Base-by-base conservation (phyloP, 2,329 filamentous ascomycete species). In the Fragosphaeria purpurea region DNA sequence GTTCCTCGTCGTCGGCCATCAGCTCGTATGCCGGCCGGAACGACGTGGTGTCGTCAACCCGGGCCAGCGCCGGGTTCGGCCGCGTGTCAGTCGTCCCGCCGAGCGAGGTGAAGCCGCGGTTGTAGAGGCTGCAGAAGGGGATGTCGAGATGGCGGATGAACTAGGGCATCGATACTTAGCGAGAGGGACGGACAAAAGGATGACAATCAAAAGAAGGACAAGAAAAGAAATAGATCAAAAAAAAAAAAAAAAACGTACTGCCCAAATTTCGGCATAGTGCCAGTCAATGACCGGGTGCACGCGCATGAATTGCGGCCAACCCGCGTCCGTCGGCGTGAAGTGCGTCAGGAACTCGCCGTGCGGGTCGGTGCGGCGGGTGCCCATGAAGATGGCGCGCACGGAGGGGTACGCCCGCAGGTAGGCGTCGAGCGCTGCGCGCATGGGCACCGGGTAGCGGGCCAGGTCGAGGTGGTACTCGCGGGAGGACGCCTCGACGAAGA, bases 201-300 rank as follows among this genome's bases (percentile, higher is more conserved):
- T 11, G 12, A 6, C 13, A 6, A 6, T 13, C 22, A 31, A 13
- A 32, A 9, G 13, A 32, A 9, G 13, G 10, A 3, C 5, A 39
- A 35, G 33, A 34, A 38, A 39, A 8, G 33, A 41, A 32, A 44
- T 34, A 40, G 35, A 6, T 33, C 40, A 31, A 39, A 10, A 13
- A 40, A 43, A 10, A 10, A 7, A 6, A 5, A 45, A 31, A 42
- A 31, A 34, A 41, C 87, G 73, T 62, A 94, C 89, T 13, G 83
- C 80, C 93, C 93, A 97, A 49, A 97, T 91, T 65, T 97, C 91
- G 9, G 81, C 79, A 66, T 96, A 95, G 65, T 93, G 88, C 93
- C 93, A 98, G 67, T 98, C 93, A 62, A 98, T 90, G 8, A 98
- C 86, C 0, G 93, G 91, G 67, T 98, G 89, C 53, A 97, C 76